phyloP scores from a whole-genome alignment of 108 stramenopile genomes.

The Cyclotella atomus region DNA sequence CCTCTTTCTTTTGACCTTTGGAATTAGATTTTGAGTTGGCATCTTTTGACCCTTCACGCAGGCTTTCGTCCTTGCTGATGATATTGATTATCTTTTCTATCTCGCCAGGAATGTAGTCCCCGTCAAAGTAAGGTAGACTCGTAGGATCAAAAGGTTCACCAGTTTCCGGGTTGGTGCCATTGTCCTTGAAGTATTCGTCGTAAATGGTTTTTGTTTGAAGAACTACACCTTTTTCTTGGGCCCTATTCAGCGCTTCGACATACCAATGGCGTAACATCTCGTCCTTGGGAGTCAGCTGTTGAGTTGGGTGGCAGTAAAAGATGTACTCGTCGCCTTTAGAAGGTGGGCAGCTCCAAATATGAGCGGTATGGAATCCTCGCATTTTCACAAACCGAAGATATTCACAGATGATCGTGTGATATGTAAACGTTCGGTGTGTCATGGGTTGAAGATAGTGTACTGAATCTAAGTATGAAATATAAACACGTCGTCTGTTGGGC shows the following conservation, averaged over 20 bases:
- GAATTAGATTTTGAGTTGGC: constrained; percentile 6
- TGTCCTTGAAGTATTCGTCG: constrained; percentile 85
- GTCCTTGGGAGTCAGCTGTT: constrained; percentile 84
- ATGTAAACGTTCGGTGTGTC: constrained; percentile 83
- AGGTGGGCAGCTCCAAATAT: constrained; percentile 98
- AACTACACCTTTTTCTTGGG: constrained; percentile 79
- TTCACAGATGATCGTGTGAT: constrained; percentile 88
- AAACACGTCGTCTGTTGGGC: constrained; percentile 93
- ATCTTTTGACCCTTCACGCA: constrained; percentile 35
- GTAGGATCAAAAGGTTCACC: constrained; percentile 54
- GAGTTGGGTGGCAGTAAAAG: constrained; percentile 84
- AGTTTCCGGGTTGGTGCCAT: constrained; percentile 39
- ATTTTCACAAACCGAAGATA: constrained; percentile 93
- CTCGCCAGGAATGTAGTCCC: constrained; percentile 95
- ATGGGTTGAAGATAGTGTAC: constrained; percentile 91
- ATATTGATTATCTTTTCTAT: constrained; percentile 91
- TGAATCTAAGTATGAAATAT: constrained; percentile 97
- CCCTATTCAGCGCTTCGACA: constrained; percentile 80
- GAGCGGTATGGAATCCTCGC: constrained; percentile 96
- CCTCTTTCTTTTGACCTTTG: constrained; percentile 44
- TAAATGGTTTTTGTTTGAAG: constrained; percentile 73
- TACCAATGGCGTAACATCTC: constrained; percentile 95
- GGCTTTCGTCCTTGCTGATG: constrained; percentile 46
- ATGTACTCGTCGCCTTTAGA: constrained; percentile 97
- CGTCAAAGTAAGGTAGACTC: constrained; percentile 92